Evolutionary conservation across 2,329 filamentous ascomycete genomes (phyloP).

Genomic region (Furcasterigmium sp.): DNA sequence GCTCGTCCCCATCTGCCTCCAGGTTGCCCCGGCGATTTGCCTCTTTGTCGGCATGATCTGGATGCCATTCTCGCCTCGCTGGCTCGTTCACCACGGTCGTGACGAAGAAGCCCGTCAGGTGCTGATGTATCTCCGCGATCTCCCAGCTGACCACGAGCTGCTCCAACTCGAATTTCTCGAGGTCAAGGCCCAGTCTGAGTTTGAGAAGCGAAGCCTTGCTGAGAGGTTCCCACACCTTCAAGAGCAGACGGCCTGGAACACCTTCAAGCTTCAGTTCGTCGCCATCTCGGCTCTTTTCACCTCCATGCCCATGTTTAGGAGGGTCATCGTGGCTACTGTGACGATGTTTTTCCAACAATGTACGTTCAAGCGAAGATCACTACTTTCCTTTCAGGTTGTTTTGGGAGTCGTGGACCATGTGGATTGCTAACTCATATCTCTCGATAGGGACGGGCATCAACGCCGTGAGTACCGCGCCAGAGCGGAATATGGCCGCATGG

Average conservation of each 20-base stretch:
- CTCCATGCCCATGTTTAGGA: conserved; percentile 60
- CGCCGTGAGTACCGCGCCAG: conserved; percentile 39
- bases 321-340: conserved; percentile 57
- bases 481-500: too few species aligned
- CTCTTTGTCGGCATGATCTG: conserved; percentile 68
- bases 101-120: conserved; percentile 62
- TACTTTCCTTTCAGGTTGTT: background rate
- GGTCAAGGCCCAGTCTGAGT: conserved; percentile 73
- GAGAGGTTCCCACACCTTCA: conserved; percentile 63
- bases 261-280: conserved; percentile 65
- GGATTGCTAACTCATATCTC: too few species aligned
- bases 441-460: conserved; percentile 47
- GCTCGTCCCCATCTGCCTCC: conserved; percentile 68
- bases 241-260: conserved; percentile 55
- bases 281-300: conserved; percentile 60
- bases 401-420: too few species aligned
- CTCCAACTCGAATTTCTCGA: conserved; percentile 76
- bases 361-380: too few species aligned
- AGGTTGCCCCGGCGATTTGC: conserved; percentile 61
- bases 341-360: conserved; percentile 54
- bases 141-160: conserved; percentile 58
- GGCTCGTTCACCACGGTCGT: conserved; percentile 65
- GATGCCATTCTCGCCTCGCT: conserved; percentile 75
- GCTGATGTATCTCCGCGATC: conserved; percentile 58
- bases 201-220: conserved; percentile 66